A percentile compares a stretch with the other conserved stretches of the same genome.
Conservation (phyloP, 1,284 basidiomycete genomes). For the Flammula alnicola region DNA sequence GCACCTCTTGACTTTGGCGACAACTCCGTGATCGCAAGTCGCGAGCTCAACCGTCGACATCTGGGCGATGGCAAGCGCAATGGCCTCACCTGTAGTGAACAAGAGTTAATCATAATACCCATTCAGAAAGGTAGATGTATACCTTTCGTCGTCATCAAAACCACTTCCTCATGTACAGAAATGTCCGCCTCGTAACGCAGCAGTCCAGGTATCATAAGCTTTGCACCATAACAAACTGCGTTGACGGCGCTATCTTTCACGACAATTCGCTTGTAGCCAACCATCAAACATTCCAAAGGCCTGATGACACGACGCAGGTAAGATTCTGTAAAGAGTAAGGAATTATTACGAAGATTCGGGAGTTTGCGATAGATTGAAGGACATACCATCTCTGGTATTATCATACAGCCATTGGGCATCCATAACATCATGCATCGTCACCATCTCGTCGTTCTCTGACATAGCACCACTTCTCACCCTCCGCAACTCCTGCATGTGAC, state of each 20-base stretch:
- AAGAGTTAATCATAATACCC: neutral
- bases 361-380: slow-evolving; percentile 11
- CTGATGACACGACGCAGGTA: slow-evolving; percentile 96
- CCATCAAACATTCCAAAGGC: slow-evolving; percentile 92
- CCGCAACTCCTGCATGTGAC: slow-evolving; percentile 99
- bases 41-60: slow-evolving; percentile 99
- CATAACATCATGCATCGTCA: slow-evolving; percentile 99
- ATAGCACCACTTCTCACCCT: slow-evolving; percentile 95
- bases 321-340: slow-evolving; percentile 66
- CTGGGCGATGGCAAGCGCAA: slow-evolving; percentile 95
- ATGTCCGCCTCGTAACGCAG: slow-evolving; percentile 98
- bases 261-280: slow-evolving; percentile 98
- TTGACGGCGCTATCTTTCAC: slow-evolving; percentile 99
- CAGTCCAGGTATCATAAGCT: slow-evolving; percentile 99
- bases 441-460: slow-evolving; percentile 97
- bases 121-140: slow-evolving; percentile 4
- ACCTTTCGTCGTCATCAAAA: slow-evolving; percentile 99
- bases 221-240: slow-evolving; percentile 99
- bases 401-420: slow-evolving; percentile 99
- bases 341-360: slow-evolving; percentile 9
- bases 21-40: slow-evolving; percentile 98
- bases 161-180: slow-evolving; percentile 94
- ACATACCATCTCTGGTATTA: slow-evolving; percentile 94
- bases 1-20: slow-evolving; percentile 98
- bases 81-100: slow-evolving; percentile 78